Percentiles rank a stretch among this genome's conserved stretches.
Evolutionary conservation across 805 yeast genomes (phyloP).

Genomic region (Metschnikowia reukaufii): DNA sequence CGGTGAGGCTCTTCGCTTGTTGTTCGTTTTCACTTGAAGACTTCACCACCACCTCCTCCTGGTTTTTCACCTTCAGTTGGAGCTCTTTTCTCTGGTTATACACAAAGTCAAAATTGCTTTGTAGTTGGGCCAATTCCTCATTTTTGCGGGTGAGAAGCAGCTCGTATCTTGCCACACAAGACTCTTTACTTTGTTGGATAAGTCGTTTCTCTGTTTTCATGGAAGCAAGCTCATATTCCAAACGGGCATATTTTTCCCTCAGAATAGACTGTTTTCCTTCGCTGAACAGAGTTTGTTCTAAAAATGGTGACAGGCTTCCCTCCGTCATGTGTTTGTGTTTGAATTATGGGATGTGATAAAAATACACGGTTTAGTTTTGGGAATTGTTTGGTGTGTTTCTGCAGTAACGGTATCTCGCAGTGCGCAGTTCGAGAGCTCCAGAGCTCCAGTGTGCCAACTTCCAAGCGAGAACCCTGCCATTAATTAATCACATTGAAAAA

Average conservation of each 20-base stretch:
- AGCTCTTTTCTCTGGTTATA: conserved; percentile 35
- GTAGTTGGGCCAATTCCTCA: conserved; percentile 32
- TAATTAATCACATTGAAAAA: no score
- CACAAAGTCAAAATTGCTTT: conserved; percentile 37
- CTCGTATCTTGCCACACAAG: conserved; percentile 24
- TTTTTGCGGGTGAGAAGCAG: conserved; percentile 30
- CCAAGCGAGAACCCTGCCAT: no score
- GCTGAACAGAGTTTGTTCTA: conserved; percentile 18
- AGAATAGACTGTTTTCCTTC: conserved; percentile 1
- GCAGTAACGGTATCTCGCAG: no score
- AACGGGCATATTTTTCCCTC: conserved; percentile 17
- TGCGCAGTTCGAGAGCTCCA: no score
- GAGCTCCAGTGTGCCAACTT: no score
- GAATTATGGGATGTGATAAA: neutral
- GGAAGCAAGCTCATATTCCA: conserved; percentile 35
- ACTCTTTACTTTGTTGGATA: conserved; percentile 28
- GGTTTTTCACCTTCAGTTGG: conserved; percentile 33
- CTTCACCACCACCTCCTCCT: conserved; percentile 26
- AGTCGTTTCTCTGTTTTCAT: conserved; percentile 36
- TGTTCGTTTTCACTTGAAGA: conserved; percentile 20
- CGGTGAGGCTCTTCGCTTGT: conserved; percentile 21
- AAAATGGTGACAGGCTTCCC: conserved; percentile 21
- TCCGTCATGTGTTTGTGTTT: conserved; percentile 11
- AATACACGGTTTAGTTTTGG: neutral
- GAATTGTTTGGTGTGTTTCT: conserved; percentile 1